phyloP scores from a whole-genome alignment of 2,329 filamentous ascomycete genomes.

The Setomelanomma holmii region DNA sequence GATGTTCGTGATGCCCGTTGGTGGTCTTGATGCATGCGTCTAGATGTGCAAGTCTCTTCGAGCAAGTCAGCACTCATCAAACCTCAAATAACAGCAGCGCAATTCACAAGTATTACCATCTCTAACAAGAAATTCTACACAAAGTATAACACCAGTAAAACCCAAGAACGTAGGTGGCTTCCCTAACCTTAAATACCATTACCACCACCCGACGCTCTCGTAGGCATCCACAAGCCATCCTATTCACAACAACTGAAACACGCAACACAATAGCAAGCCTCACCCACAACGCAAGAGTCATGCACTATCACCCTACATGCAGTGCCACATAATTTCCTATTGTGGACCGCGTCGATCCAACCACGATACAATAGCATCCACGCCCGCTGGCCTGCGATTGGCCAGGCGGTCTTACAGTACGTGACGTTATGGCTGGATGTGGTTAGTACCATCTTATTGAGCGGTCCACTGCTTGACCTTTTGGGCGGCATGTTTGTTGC shows the following conservation, averaged over 20 bases:
- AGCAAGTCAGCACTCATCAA: background rate
- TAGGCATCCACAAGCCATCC: background rate
- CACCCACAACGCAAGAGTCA: background rate
- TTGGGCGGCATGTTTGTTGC: no score
- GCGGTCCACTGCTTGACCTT: no score
- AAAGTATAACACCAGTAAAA: background rate
- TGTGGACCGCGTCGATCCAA: conserved; percentile 14
- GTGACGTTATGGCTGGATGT: no score
- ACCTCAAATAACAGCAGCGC: background rate
- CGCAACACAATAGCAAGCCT: conserved; percentile 32
- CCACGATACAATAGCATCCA: no score
- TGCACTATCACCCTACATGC: background rate
- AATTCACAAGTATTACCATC: background rate
- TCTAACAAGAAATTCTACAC: background rate
- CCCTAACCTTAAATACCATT: background rate
- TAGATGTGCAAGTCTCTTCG: background rate
- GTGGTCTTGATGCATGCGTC: conserved; percentile 3
- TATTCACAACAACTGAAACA: conserved; percentile 31
- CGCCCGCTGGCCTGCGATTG: background rate
- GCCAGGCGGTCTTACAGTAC: background rate
- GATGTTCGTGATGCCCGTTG: background rate
- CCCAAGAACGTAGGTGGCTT: background rate
- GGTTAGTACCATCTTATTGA: no score
- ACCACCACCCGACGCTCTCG: background rate
- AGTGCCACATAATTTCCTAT: conserved; percentile 13